Base-by-base conservation (phyloP, 2,329 filamentous ascomycete genomes). In the Aspergillus uvarum region DNA sequence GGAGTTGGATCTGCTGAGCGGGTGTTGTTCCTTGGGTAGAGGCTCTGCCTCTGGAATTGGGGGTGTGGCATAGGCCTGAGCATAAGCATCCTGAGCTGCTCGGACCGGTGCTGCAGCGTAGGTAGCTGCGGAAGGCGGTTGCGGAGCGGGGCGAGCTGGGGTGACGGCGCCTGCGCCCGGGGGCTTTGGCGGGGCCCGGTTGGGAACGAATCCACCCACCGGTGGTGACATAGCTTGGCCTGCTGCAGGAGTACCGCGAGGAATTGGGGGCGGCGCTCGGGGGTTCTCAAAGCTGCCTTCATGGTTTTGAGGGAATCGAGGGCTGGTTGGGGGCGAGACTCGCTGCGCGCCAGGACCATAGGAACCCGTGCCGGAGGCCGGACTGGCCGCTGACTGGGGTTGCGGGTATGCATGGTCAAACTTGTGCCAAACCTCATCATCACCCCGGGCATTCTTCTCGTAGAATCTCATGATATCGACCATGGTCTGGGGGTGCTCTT, bases 211-310 rank as follows among this genome's bases (percentile, higher is more conserved):
- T 63, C 76, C 77, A 55, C 84, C 83, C 68, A 73, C 78, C 75
- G 70, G 65, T 22, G 74, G 73, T 56, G 72, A 70, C 60, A 73
- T 68, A 62, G 83, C 74, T 64, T 86, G 85, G 72, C 85, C 84
- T 58, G 77, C 73, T 47, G 69, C 68, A 48, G 73, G 67, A 60
- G 69, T 66, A 24, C 72, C 75, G 35, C 84, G 74, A 59, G 94
- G 93, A 62, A 97, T 90, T 11, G 94, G 95, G 64, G 95, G 95
- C 44, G 95, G 91, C 19, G 94, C 91, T 72, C 95, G 87, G 52
- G 95, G 95, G 73, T 99, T 98, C 79, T 98, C 95, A 77, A 98
- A 99, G 81, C 92, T 98, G 73, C 91, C 90, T 83, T 92, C 89
- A 79, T 91, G 87, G 78, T 94, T 93, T 74, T 91, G 87, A 57